Base-by-base conservation (phyloP, 345 rosid genomes). In the Cardiospermum halicacabum region DNA sequence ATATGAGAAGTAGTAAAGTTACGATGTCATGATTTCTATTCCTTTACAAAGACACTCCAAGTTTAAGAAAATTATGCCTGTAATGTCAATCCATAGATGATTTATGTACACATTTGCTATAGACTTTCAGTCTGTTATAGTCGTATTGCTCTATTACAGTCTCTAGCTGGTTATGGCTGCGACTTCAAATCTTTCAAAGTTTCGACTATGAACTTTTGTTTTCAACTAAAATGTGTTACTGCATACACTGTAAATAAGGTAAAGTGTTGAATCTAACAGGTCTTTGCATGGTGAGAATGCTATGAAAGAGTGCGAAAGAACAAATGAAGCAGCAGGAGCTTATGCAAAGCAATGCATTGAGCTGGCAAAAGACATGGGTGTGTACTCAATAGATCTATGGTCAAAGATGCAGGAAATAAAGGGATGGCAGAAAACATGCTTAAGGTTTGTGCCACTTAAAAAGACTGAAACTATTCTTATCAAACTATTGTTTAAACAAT, bases 381-480 rank as follows among this genome's bases (percentile, higher is more conserved):
- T 86, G 19, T 76, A 31, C 51, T 78, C 74, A 21, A 73, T 90
- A 42, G 75, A 93, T 77, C 34, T 93, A 39, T 93, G 98, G 98
- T 85, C 89, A 66, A 88, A 77, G 81, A 90, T 91, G 97, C 91
- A 88, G 77, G 87, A 88, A 62, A 81, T 82, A 40, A 77, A 74
- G 59, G 87, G 83, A 40, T 93, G 97, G 97, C 91, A 82, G 91
- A 86, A 80, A 66, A 79, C 77, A 24, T 84, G 77, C 70, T 59
- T 93, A 61, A 93, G 97, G 97, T 90, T 67, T 65, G 84, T 80
- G 31, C 39, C 7, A 54, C 55, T 25, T 32, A 31, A 53, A 34
- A 32, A 31, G 36, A 6, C 2, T n/a, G 49, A 16, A 37, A 53
- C 13, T 31, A 9, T 15, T 16, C 0, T 11, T 1, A 16, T 25